Conservation (phyloP, 495 filamentous ascomycete genomes). For the Trichoderma asperelloides region DNA sequence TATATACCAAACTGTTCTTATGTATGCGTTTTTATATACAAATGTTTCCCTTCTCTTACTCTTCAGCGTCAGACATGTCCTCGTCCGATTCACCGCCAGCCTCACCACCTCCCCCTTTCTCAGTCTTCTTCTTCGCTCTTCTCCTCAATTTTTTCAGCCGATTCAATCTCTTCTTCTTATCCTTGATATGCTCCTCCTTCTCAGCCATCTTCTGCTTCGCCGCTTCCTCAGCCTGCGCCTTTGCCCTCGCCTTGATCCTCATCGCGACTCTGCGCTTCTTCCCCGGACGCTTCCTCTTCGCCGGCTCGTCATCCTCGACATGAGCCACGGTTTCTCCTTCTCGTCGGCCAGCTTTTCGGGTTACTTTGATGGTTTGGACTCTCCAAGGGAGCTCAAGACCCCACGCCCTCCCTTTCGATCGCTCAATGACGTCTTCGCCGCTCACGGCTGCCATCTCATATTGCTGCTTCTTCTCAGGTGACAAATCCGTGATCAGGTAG, state of each 20-base stretch:
- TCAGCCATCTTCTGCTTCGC: slow-evolving; percentile 20
- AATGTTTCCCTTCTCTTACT: neutral
- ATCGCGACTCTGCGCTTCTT: slow-evolving; percentile 46
- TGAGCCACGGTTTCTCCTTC: neutral
- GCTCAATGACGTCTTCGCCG: slow-evolving; percentile 32
- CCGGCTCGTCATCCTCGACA: slow-evolving; percentile 15
- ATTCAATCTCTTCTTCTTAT: slow-evolving; percentile 46
- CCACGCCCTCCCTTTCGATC: slow-evolving; percentile 36
- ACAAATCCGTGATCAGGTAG: slow-evolving; percentile 33
- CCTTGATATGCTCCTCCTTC: slow-evolving; percentile 41
- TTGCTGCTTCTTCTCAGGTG: slow-evolving; percentile 20
- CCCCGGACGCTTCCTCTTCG: slow-evolving; percentile 36
- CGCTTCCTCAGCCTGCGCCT: slow-evolving; percentile 22
- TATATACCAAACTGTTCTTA: neutral
- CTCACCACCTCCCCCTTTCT: slow-evolving; percentile 25
- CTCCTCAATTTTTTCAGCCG: slow-evolving; percentile 44
- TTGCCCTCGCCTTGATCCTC: slow-evolving; percentile 27
- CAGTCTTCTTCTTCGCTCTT: slow-evolving; percentile 39
- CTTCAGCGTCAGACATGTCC: neutral
- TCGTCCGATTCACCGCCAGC: neutral
- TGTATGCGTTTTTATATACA: neutral
- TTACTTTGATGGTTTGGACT: slow-evolving; percentile 30
- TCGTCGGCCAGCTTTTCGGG: slow-evolving; percentile 8
- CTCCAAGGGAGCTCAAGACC: slow-evolving; percentile 48
- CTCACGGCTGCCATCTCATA: slow-evolving; percentile 34